Base-by-base conservation (phyloP, 2,329 filamentous ascomycete genomes). In the Microdochium paspali region DNA sequence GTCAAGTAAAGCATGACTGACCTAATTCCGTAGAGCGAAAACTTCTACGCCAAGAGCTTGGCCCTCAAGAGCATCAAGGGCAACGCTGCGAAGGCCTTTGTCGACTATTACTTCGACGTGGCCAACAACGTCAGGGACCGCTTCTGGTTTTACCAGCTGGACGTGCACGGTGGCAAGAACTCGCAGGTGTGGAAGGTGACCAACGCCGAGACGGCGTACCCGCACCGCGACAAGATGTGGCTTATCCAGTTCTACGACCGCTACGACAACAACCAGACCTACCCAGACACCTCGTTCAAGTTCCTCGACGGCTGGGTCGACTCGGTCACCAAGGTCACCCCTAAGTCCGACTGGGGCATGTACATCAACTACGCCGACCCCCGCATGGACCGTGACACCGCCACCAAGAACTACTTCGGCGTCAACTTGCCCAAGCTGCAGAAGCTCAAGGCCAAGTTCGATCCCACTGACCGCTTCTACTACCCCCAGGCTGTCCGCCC, bases 341-440 rank as follows among this genome's bases (percentile, higher is more conserved):
- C 49, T 2, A 32, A 47, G 7, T 48, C 50, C 1, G 59, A 61
- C 46, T 56, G 55, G 51, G 61, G 60, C 45, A 61, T 61, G 58
- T 79, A 78, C 51, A 62, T 72, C 53, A 78, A 78, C 62, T 79
- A 78, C 46, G 68, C 73, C 3, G 75, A 79, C 54, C 67, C 73
- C 0, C 66, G 61, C 40, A 62, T 76, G 49, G 63, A 65, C 55
- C 63, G 67, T n/a, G 63, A 63, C 2, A 64, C 64, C n/a, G 75
- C 75, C 2, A 69, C 74, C 51, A 57, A 69, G 49, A 57, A 73
- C 51, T 77, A 78, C 59, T 78, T 71, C 51, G 64, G 71, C 5
- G 57, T 56, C 44, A 71, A 60, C 45, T 54, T 71, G 24, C 55
- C 59, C 1, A 60, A 53, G 32, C 54, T 73, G 46, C 59, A 62